Evolutionary conservation across 305 asterid species (phyloP).

Genomic region (Salvia sclarea): DNA sequence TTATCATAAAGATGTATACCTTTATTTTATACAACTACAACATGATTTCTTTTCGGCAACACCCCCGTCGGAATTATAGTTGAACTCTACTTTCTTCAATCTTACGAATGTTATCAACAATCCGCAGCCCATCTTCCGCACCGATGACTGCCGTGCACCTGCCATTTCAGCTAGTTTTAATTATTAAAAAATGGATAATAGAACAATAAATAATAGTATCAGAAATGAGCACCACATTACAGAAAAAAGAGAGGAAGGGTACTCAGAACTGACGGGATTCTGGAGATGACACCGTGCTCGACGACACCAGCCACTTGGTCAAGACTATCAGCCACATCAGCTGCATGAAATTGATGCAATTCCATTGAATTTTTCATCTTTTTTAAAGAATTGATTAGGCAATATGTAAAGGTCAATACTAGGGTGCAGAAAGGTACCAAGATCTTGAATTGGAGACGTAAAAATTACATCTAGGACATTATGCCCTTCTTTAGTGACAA

Average conservation of each 20-base stretch:
- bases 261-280: slow-evolving; percentile 53
- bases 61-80: background rate
- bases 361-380: background rate
- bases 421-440: slow-evolving; percentile 48
- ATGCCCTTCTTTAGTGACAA: slow-evolving; percentile 71
- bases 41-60: too few relatives aligned
- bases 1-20: background rate
- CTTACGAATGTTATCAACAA: slow-evolving; percentile 42
- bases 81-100: slow-evolving; percentile 47
- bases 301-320: slow-evolving; percentile 65
- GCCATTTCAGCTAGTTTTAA: slow-evolving; percentile 21
- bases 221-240: slow-evolving; percentile 7
- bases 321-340: slow-evolving; percentile 64
- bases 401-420: background rate
- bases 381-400: slow-evolving; percentile 2
- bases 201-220: too few relatives aligned
- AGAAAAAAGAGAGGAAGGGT: slow-evolving; percentile 15
- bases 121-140: slow-evolving; percentile 42
- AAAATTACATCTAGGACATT: slow-evolving; percentile 71
- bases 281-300: slow-evolving; percentile 66
- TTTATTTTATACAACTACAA: background rate
- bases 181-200: too few relatives aligned
- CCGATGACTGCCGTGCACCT: slow-evolving; percentile 64
- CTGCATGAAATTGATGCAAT: slow-evolving; percentile 40
- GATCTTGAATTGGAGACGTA: slow-evolving; percentile 68